A percentile compares a stretch with the other conserved stretches of the same genome.
These are phyloP conservation scores for Leishmania braziliensis DNA, from an alignment of 208 protist genomes.

Conservation along the genomic window DNA sequence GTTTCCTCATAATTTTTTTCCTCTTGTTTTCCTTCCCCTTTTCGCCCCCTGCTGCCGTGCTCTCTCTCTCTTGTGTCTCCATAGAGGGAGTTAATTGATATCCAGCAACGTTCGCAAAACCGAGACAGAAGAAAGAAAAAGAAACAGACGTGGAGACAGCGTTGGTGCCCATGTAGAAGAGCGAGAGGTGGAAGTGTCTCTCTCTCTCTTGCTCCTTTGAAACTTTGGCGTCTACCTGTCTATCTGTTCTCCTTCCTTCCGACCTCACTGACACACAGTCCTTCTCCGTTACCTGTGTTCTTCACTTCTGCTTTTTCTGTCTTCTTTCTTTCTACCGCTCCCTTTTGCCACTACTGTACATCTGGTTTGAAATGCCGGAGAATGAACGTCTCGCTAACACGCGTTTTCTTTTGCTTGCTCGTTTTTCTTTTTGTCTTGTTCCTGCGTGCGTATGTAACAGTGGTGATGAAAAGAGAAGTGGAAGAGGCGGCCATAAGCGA, in stretches of 20 bases:
- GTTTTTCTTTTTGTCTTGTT: background rate
- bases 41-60: background rate
- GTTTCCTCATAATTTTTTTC: background rate
- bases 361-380: background rate
- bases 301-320: background rate
- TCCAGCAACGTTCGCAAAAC: background rate
- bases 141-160: background rate
- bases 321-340: background rate
- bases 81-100: background rate
- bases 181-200: background rate
- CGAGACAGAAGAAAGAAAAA: background rate
- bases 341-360: background rate
- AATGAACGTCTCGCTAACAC: background rate
- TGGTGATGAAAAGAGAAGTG: background rate
- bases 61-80: background rate
- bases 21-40: conserved; percentile 7
- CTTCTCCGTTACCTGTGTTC: too few species aligned
- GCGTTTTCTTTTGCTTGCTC: background rate
- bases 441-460: background rate
- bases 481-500: background rate
- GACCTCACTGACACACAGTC: background rate
- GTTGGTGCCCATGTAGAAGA: background rate
- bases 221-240: background rate
- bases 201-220: background rate
- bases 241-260: background rate